phyloP scores from a whole-genome alignment of 805 yeast genomes.

The Saturnispora halmiae region DNA sequence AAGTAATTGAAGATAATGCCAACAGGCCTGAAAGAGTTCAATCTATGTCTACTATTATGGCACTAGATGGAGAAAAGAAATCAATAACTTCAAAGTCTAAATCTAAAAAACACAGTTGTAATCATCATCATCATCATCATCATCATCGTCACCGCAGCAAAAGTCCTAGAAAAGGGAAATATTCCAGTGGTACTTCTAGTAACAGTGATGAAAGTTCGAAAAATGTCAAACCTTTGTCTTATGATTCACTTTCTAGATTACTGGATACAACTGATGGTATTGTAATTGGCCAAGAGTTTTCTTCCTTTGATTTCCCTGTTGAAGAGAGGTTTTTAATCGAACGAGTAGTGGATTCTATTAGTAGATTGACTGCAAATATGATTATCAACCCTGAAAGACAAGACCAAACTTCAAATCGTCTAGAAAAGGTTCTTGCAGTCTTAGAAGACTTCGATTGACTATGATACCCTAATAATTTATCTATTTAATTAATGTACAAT shows the following conservation, averaged over 20 bases:
- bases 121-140: conserved; percentile 2
- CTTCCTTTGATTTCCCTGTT: conserved; percentile 59
- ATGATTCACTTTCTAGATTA: conserved; percentile 40
- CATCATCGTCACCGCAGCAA: conserved; percentile 3
- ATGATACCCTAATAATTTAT: neutral
- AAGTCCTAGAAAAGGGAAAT: no score
- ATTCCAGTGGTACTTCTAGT: neutral
- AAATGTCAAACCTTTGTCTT: conserved; percentile 28
- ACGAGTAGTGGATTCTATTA: conserved; percentile 74
- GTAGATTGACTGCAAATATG: conserved; percentile 85
- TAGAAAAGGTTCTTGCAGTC: conserved; percentile 75
- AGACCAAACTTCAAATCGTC: conserved; percentile 68
- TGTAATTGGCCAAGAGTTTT: conserved; percentile 61
- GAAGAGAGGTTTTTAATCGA: conserved; percentile 76
- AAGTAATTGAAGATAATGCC: no score
- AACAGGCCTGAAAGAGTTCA: no score
- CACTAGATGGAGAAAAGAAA: neutral
- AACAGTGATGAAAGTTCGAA: conserved; percentile 9
- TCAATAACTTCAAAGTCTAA: no score
- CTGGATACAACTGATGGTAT: conserved; percentile 53
- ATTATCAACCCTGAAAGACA: conserved; percentile 74
- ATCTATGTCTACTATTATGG: conserved; percentile 1
- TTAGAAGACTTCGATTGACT: conserved; percentile 62
- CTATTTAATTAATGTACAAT: neutral
- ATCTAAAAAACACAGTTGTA: neutral